phyloP scores from a whole-genome alignment of 768 basidiomycete genomes.

The Hydnomerulius pinastri region DNA sequence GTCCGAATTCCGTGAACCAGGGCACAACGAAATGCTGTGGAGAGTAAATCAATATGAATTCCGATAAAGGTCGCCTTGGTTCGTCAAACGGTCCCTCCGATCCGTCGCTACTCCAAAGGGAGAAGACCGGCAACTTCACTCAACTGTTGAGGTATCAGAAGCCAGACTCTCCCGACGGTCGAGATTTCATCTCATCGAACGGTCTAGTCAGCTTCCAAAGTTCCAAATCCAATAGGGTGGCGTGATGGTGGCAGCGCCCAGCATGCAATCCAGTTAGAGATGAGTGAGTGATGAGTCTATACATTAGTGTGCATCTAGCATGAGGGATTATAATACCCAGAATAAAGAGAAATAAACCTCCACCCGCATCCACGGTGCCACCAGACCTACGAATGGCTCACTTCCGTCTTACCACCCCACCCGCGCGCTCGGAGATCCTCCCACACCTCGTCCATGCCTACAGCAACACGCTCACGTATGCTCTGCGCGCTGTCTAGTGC shows the following conservation, averaged over 20 bases:
- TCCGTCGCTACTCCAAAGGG: too few relatives aligned
- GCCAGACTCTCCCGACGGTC: too few relatives aligned
- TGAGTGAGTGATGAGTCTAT: background rate
- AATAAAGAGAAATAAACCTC: background rate
- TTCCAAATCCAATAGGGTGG: background rate
- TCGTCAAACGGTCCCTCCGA: too few relatives aligned
- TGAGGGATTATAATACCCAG: background rate
- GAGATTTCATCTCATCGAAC: too few relatives aligned
- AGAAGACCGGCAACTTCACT: too few relatives aligned
- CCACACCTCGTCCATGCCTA: constrained; percentile 74
- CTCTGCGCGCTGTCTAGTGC: constrained; percentile 86
- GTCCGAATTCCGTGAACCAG: too few relatives aligned
- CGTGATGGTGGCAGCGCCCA: too few relatives aligned
- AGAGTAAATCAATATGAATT: too few relatives aligned
- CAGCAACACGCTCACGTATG: constrained; percentile 68
- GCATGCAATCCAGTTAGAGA: too few relatives aligned
- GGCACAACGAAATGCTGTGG: too few relatives aligned
- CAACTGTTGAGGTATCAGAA: too few relatives aligned
- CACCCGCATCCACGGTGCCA: background rate
- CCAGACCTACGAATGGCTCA: background rate
- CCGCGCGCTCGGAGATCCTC: constrained; percentile 32
- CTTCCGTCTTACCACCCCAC: constrained; percentile 19
- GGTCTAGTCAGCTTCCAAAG: background rate
- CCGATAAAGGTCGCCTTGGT: too few relatives aligned
- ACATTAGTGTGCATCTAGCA: background rate